phyloP scores from a whole-genome alignment of 331 rosid species.

The Malus hybrid region DNA sequence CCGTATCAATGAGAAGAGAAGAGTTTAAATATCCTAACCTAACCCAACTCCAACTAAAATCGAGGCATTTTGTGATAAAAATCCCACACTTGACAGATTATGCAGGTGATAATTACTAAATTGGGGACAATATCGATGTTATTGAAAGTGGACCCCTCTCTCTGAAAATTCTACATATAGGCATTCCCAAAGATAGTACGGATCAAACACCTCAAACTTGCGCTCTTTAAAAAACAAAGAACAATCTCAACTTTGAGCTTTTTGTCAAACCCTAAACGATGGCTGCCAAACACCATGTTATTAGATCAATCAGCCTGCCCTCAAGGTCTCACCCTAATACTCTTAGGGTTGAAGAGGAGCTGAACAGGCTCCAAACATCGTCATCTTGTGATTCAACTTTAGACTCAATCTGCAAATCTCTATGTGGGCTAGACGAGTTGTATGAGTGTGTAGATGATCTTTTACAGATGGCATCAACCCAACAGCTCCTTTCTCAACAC shows the following conservation, averaged over 20 bases:
- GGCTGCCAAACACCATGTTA: constrained; percentile 31
- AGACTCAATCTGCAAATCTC: constrained; percentile 22
- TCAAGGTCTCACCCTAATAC: constrained; percentile 58
- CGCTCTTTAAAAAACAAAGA: not conserved
- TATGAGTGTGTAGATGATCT: constrained; percentile 41
- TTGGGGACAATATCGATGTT: too few relatives aligned
- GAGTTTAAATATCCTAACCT: too few relatives aligned
- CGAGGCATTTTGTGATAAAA: too few relatives aligned
- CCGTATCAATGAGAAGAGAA: too few relatives aligned
- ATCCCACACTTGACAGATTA: too few relatives aligned
- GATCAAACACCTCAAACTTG: constrained; percentile 13
- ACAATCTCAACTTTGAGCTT: not conserved
- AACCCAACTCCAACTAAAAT: too few relatives aligned
- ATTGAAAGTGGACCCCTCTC: too few relatives aligned
- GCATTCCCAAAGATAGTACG: not conserved
- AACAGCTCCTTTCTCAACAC: constrained; percentile 33
- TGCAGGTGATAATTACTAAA: too few relatives aligned
- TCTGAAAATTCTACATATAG: too few relatives aligned
- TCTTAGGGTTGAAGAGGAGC: constrained; percentile 34
- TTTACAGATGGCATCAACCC: constrained; percentile 48
- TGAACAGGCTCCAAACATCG: constrained; percentile 27
- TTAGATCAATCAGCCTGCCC: constrained; percentile 65
- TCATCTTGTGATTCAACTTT: not conserved
- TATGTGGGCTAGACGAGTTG: constrained; percentile 37
- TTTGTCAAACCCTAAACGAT: not conserved